Base-by-base conservation (phyloP, 805 yeast genomes). In the Zygoascus biomembranicola region DNA sequence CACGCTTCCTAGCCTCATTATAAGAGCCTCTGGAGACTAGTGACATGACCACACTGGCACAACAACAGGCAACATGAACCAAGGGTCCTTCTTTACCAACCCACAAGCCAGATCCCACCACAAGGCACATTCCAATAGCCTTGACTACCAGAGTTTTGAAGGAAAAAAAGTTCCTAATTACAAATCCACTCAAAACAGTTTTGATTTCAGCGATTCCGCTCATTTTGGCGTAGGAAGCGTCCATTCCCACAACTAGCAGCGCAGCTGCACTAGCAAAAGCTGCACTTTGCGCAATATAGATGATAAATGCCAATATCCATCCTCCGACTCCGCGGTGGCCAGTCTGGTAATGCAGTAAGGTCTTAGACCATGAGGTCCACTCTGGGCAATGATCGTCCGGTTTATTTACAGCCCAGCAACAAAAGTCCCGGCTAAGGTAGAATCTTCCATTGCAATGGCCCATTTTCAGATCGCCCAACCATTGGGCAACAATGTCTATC, bases 61-160 rank as follows among this genome's bases (percentile, higher is more conserved):
- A 71, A 57, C 87, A 80, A 59, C 87, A 80, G 0, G 92, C 77
- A 3, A 88, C 78, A 66, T 89, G 95, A 26, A 87, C 90, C 52
- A 89, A 66, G 0, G 96, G 96, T 1, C 95, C 96, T 61, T 88
- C 96, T 62, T 81, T 82, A 6, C 96, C 96, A 6, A 85, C 75
- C 87, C 92, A 85, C 2, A 88, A 62, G 0, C 95, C 95, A 1
- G 87, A 79, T 20, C 90, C 82, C 4, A 85, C 83, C 14, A 84
- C 83, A 47, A 86, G 68, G 5, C 81, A 70, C 48, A 87, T 69
- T 1, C 90, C 86, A 1, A 73, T 43, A 2, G 78, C 70, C 63
- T 87, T 87, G 51, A 73, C 71, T 2, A 78, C 20, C n/a, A 87
- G 68, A 2, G 85, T 76, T 32, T 67, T 66, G 10, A 73, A 52